Evolutionary conservation across 1,284 basidiomycete genomes (phyloP).

Genomic region (Ustilago nuda): DNA sequence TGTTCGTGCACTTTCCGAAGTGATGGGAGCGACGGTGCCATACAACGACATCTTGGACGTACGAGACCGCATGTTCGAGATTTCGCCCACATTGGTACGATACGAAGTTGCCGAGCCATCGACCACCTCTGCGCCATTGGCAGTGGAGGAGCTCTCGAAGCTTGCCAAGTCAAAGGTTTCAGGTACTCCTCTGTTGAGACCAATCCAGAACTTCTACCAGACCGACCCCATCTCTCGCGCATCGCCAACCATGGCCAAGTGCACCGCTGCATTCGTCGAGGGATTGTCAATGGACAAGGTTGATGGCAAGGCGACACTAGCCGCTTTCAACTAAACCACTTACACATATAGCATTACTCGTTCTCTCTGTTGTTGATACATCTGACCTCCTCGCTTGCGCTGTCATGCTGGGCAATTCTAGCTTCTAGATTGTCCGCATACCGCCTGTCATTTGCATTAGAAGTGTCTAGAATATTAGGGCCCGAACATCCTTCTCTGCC

Average conservation of each 20-base stretch:
- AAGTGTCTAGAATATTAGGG: conserved; percentile 18
- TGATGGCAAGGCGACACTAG: conserved; percentile 47
- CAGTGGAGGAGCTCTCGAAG: conserved; percentile 54
- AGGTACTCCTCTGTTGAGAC: conserved; percentile 77
- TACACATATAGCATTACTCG: neutral
- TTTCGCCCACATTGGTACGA: conserved; percentile 88
- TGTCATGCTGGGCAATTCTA: neutral
- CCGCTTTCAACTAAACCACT: conserved; percentile 32
- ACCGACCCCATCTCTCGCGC: conserved; percentile 80
- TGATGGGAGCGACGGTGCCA: conserved; percentile 81
- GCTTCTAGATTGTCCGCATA: neutral
- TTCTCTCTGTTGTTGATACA: neutral
- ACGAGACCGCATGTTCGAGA: conserved; percentile 96
- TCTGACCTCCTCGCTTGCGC: conserved; percentile 1
- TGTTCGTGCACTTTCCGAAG: conserved; percentile 92
- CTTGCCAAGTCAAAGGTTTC: conserved; percentile 43
- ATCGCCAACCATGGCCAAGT: conserved; percentile 69
- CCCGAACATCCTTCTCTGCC: neutral
- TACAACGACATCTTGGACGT: conserved; percentile 91
- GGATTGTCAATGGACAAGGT: conserved; percentile 49
- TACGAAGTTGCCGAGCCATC: conserved; percentile 88
- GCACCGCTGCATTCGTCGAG: conserved; percentile 53
- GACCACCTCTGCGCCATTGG: conserved; percentile 70
- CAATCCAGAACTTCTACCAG: conserved; percentile 94
- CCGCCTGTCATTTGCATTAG: conserved; percentile 1